A percentile compares a stretch with the other conserved stretches of the same genome.
These are phyloP conservation scores for Manihot esculenta DNA, from an alignment of 441 rosid genomes.

Conservation along the genomic window DNA sequence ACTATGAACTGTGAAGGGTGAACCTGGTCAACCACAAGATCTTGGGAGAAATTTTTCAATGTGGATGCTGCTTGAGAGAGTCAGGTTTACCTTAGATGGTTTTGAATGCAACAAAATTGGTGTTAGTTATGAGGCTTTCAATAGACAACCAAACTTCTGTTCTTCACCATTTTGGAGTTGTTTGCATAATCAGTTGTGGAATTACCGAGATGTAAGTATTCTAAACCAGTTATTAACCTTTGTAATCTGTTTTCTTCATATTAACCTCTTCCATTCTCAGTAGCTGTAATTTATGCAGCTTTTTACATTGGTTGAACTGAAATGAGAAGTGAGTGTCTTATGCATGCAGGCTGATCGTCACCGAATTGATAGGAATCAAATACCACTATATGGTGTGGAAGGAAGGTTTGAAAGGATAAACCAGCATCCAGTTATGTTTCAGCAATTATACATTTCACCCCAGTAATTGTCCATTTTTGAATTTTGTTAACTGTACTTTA, in stretches of 20 bases:
- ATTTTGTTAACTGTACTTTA: slow-evolving; percentile 7
- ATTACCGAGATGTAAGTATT: slow-evolving; percentile 71
- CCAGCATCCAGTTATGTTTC: slow-evolving; percentile 83
- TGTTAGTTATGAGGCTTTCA: slow-evolving; percentile 82
- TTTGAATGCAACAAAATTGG: slow-evolving; percentile 90
- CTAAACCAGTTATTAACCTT: slow-evolving; percentile 6
- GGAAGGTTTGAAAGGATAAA: slow-evolving; percentile 94
- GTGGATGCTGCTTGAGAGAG: slow-evolving; percentile 99
- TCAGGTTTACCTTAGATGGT: slow-evolving; percentile 89
- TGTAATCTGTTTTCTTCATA: slow-evolving; percentile 3
- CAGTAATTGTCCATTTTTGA: slow-evolving; percentile 1
- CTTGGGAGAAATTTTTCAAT: slow-evolving; percentile 75
- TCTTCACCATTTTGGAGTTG: slow-evolving; percentile 91
- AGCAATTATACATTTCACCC: slow-evolving; percentile 16
- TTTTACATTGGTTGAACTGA: slow-evolving; percentile 1
- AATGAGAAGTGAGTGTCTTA: slow-evolving; percentile 16
- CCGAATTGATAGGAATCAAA: slow-evolving; percentile 61
- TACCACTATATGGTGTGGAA: slow-evolving; percentile 74
- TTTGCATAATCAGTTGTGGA: slow-evolving; percentile 91
- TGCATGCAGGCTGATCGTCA: slow-evolving; percentile 78
- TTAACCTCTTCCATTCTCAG: neutral
- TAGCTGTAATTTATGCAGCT: neutral
- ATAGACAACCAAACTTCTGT: slow-evolving; percentile 80
- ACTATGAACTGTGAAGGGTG: slow-evolving; percentile 50
- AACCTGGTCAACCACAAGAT: slow-evolving; percentile 61